Evolutionary conservation across 768 basidiomycete species (phyloP).

Genomic region (Tricholoma saponaceum): DNA sequence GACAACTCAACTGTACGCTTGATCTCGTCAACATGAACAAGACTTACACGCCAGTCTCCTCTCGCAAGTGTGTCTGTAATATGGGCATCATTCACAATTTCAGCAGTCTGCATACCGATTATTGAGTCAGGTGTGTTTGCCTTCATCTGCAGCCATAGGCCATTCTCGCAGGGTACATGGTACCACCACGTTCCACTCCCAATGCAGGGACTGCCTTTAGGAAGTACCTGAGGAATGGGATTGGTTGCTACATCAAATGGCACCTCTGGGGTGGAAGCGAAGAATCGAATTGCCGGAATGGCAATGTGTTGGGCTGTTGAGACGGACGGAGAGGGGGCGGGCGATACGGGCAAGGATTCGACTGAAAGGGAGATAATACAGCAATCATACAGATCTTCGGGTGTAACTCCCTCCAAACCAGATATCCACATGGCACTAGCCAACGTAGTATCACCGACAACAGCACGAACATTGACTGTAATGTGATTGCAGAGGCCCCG

Average conservation of each 20-base stretch:
- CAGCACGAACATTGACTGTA: background rate
- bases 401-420: background rate
- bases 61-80: background rate
- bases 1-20: background rate
- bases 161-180: background rate
- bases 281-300: background rate
- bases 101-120: background rate
- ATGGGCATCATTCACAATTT: background rate
- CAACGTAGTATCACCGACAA: background rate
- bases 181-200: background rate
- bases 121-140: background rate
- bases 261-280: background rate
- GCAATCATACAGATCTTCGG: background rate
- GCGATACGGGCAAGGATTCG: background rate
- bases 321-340: background rate
- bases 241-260: background rate
- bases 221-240: background rate
- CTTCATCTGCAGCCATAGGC: background rate
- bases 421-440: background rate
- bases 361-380: background rate
- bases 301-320: background rate
- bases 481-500: background rate
- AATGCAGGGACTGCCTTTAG: background rate
- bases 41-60: background rate
- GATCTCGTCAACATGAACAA: background rate